Evolutionary conservation across 2,329 filamentous ascomycete species (phyloP).

Genomic region (Alternaria incomplexa): DNA sequence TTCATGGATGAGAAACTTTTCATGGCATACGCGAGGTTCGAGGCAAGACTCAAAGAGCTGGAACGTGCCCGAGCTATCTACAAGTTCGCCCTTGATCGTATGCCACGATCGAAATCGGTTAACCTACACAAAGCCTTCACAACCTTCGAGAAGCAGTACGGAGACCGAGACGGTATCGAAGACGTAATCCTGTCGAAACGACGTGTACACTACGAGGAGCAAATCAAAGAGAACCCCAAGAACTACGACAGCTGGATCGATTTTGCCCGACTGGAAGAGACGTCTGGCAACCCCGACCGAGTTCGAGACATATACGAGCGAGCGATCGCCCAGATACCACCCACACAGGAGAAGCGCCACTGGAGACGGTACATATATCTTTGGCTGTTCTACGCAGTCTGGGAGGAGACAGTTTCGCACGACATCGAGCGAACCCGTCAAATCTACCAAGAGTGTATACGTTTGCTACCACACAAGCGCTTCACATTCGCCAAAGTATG

Average conservation of each 20-base stretch:
- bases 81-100: constrained; percentile 91
- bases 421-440: constrained; percentile 81
- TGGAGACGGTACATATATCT: constrained; percentile 98
- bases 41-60: constrained; percentile 93
- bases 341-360: constrained; percentile 94
- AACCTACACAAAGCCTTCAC: constrained; percentile 92
- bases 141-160: constrained; percentile 97
- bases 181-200: constrained; percentile 95
- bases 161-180: constrained; percentile 89
- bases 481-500: constrained; percentile 98
- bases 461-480: constrained; percentile 89
- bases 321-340: constrained; percentile 92
- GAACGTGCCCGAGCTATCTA: constrained; percentile 94
- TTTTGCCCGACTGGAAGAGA: constrained; percentile 88
- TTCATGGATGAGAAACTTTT: constrained; percentile 97
- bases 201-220: constrained; percentile 90
- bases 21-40: constrained; percentile 92
- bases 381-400: constrained; percentile 96
- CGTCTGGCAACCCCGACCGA: constrained; percentile 78
- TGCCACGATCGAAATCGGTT: constrained; percentile 85
- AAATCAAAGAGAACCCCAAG: constrained; percentile 90
- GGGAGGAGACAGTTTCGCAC: constrained; percentile 86
- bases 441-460: constrained; percentile 88
- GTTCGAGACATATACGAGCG: constrained; percentile 94
- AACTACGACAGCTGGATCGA: constrained; percentile 99